Evolutionary conservation across 1,139 yeast species (phyloP), one percentile per base, ranked within the genome.

Genomic region (Arxiozyma telluris): DNA sequence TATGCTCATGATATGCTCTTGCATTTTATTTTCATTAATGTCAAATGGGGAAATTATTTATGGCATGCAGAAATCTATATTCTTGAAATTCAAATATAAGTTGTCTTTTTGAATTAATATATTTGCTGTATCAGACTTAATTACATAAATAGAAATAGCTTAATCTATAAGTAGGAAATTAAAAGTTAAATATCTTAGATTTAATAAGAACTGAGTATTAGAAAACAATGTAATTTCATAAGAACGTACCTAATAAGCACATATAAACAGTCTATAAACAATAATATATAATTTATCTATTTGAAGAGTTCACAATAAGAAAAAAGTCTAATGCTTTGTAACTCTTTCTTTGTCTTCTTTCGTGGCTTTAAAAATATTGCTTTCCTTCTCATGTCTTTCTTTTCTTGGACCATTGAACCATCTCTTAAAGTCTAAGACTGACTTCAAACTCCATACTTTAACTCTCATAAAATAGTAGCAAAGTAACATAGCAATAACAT

Each of bases 341-440:
- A 73, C 68, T 52, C 71, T 60, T 44, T 66, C 63, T 21, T 67
- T 68, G 61, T 73, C 77, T 54, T 72, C 74, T 27, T 71, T 66
- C 53, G 69, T 64, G 50, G 68, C 62, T 47, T 67, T 61, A 62
- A 73, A 73, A 53, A 73, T 67, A 38, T 72, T 72, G 41, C 67
- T 65, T 53, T 72, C 75, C 51, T 71, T 70, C 59, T 73, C 77
- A 55, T 73, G 77, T 70, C 76, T 73, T 39, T 70, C 75, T 57
- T 68, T 70, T 58, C 67, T 68, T 58, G 71, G 70, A 34, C 66
- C 67, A 50, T 62, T 59, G 58, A 66, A 67, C 72, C 71, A 68
- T n/a, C 59, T 66, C 59, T 67, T 64, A 55, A 70, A 57, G 42
- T 68, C 60, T 27, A 66, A 53, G 30, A 69, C 58, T 30, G 67